Percentiles rank a stretch among this genome's conserved stretches.
Evolutionary conservation across 208 protist species (phyloP).

Genomic region (Crithidia thermophila): DNA sequence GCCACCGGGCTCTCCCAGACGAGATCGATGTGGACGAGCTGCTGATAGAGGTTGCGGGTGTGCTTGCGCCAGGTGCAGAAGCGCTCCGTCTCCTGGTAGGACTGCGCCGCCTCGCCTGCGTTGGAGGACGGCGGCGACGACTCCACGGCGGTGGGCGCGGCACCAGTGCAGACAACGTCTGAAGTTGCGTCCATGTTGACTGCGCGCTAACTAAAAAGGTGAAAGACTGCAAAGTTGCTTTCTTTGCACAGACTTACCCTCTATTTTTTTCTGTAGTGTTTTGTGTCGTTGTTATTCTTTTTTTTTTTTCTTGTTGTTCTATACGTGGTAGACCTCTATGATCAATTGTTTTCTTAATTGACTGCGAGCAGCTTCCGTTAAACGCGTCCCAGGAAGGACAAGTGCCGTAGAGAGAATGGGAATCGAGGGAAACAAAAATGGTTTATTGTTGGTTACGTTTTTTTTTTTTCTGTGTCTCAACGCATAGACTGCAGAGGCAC

Average conservation of each 20-base stretch:
- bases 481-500: too few species aligned
- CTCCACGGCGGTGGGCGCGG: constrained; percentile 3
- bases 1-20: constrained; percentile 86
- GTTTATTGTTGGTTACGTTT: too few species aligned
- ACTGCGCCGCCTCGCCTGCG: constrained; percentile 7
- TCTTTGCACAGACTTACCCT: not conserved
- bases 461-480: too few species aligned
- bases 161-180: constrained; percentile 17
- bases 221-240: too few species aligned
- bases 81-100: constrained; percentile 73
- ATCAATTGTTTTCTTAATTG: not conserved
- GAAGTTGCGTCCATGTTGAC: constrained; percentile 5
- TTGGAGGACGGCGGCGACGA: constrained; percentile 18
- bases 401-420: too few species aligned
- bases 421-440: too few species aligned
- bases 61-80: constrained; percentile 93
- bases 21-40: constrained; percentile 85
- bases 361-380: too few species aligned
- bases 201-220: too few species aligned
- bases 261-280: not conserved
- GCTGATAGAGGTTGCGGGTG: constrained; percentile 84
- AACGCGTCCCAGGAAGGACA: too few species aligned
- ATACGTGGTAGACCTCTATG: not conserved
- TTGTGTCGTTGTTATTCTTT: not conserved
- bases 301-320: not conserved